Conservation (phyloP, 352 stramenopile species). For the Globisporangium camurandrum region DNA sequence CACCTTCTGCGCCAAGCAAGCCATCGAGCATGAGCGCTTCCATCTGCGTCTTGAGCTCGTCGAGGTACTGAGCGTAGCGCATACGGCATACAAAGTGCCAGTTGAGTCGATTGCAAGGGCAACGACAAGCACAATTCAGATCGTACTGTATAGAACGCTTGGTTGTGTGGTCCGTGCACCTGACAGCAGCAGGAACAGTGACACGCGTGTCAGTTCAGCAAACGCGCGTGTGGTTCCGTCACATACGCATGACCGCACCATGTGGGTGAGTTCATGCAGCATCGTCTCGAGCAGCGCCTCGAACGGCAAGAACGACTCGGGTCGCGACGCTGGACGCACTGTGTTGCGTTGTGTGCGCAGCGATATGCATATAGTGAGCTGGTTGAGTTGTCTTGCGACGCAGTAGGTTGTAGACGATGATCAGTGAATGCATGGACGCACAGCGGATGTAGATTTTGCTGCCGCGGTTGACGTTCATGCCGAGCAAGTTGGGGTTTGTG, state of each 20-base stretch:
- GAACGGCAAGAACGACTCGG: slow-evolving; percentile 31
- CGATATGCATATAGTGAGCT: not conserved
- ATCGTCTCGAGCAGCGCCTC: slow-evolving; percentile 62
- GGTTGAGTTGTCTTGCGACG: not conserved
- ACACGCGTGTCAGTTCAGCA: too few species aligned
- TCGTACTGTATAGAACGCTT: slow-evolving; percentile 51
- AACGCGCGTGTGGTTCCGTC: not conserved
- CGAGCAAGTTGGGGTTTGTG: slow-evolving; percentile 43
- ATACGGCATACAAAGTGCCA: not conserved
- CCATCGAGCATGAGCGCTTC: slow-evolving; percentile 48
- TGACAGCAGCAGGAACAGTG: slow-evolving; percentile 1
- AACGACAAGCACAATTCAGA: not conserved
- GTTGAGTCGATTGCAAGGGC: too few species aligned
- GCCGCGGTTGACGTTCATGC: slow-evolving; percentile 76
- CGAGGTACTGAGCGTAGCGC: slow-evolving; percentile 27
- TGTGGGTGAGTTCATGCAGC: slow-evolving; percentile 68
- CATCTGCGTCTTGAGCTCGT: slow-evolving; percentile 53
- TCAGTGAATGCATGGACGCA: slow-evolving; percentile 10
- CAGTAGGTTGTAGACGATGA: not conserved
- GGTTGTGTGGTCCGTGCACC: slow-evolving; percentile 50
- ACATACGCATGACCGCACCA: slow-evolving; percentile 17
- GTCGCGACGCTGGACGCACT: slow-evolving; percentile 31
- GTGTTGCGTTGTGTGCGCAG: not conserved
- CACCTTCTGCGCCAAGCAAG: slow-evolving; percentile 33
- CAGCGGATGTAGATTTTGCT: slow-evolving; percentile 64